Percentiles rank a stretch among this genome's conserved stretches.
Evolutionary conservation across 331 rosid species (phyloP).

Genomic region (Rhamnella rubrinervis): DNA sequence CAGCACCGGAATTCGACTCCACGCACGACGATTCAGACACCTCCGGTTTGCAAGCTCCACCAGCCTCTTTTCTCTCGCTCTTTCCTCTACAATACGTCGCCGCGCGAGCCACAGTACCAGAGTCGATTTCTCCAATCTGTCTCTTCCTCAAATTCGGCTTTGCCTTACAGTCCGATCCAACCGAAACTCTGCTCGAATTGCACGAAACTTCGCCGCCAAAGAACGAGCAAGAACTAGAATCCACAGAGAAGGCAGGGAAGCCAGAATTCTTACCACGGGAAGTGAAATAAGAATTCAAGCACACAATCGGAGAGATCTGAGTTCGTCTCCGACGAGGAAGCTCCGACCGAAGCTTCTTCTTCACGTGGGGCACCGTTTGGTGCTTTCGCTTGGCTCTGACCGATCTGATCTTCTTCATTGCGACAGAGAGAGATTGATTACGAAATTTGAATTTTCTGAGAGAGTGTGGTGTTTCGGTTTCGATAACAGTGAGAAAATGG

Average conservation of each 20-base stretch:
- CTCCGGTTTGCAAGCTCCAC: conserved; percentile 39
- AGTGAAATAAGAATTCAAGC: conserved; percentile 17
- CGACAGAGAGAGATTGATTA: neutral
- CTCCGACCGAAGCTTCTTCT: conserved; percentile 75
- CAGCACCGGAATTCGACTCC: conserved; percentile 60
- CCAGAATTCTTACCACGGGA: conserved; percentile 11
- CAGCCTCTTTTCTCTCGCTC: conserved; percentile 15
- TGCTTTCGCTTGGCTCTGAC: conserved; percentile 39
- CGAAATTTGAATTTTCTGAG: neutral
- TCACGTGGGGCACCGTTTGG: conserved; percentile 13
- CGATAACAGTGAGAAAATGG: conserved; percentile 7
- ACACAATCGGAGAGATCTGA: conserved; percentile 57
- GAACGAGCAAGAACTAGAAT: conserved; percentile 48
- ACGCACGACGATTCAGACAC: conserved; percentile 77
- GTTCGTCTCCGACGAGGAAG: conserved; percentile 56
- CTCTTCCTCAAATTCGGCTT: conserved; percentile 32
- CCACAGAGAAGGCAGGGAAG: conserved; percentile 30
- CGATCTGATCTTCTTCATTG: conserved; percentile 34
- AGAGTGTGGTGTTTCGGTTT: conserved; percentile 22
- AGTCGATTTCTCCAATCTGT: conserved; percentile 12
- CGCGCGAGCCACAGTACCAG: conserved; percentile 8
- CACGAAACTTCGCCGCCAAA: conserved; percentile 55
- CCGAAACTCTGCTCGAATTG: conserved; percentile 46
- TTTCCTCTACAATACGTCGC: conserved; percentile 27
- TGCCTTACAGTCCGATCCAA: conserved; percentile 30